These are phyloP conservation scores for Ceratonia siliqua DNA, from an alignment of 306 rosid species.

Conservation along the genomic window DNA sequence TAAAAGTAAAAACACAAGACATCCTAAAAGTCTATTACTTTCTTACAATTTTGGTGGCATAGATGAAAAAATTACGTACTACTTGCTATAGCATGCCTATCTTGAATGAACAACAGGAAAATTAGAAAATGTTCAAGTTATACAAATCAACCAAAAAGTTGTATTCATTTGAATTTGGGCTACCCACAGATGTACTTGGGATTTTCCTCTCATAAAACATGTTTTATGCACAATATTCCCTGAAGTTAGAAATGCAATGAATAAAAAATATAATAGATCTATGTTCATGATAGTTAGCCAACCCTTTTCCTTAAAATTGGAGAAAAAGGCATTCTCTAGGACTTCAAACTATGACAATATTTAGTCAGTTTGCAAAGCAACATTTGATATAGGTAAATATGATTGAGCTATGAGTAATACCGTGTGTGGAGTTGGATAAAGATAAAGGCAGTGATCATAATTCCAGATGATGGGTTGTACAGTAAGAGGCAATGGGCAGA, in stretches of 20 bases:
- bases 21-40: not conserved
- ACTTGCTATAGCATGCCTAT: not conserved
- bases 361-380: not conserved
- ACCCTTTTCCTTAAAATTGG: not conserved
- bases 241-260: not conserved
- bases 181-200: not conserved
- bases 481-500: constrained; percentile 80
- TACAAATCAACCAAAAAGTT: not conserved
- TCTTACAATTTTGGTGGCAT: not conserved
- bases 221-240: not conserved
- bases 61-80: not conserved
- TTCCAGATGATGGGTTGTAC: constrained; percentile 93
- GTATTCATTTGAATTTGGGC: not conserved
- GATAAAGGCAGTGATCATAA: constrained; percentile 81
- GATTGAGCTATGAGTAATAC: constrained; percentile 42
- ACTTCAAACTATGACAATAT: not conserved
- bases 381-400: not conserved
- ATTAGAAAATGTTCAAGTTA: not conserved
- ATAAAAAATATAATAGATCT: not conserved
- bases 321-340: not conserved
- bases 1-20: not conserved
- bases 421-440: constrained; percentile 93
- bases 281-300: not conserved
- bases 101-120: not conserved
- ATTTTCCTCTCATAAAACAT: not conserved